phyloP scores from a whole-genome alignment of 2,329 filamentous ascomycete genomes.

The Sporothrix phasma region DNA sequence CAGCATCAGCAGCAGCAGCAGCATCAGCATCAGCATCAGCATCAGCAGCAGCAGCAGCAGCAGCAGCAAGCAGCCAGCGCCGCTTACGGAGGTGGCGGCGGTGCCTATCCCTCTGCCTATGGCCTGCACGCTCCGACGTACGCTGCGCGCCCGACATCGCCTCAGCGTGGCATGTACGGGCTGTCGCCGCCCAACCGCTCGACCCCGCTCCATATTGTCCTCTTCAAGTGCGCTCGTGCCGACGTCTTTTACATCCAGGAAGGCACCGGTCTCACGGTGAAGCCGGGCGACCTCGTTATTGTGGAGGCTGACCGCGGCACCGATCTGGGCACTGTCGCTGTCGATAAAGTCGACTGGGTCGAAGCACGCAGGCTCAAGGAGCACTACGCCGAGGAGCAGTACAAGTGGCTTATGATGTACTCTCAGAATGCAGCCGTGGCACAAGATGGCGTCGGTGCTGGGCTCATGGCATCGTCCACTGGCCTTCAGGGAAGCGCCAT shows the following conservation, averaged over 20 bases:
- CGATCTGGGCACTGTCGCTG: constrained; percentile 85
- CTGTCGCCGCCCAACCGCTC: constrained; percentile 53
- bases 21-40: constrained; percentile 4
- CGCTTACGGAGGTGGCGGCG: constrained; percentile 15
- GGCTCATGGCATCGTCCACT: constrained; percentile 53
- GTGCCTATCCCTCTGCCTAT: constrained; percentile 39
- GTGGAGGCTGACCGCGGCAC: constrained; percentile 95
- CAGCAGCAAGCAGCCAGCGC: constrained; percentile 16
- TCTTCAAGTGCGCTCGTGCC: constrained; percentile 91
- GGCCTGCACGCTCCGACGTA: constrained; percentile 36
- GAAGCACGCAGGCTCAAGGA: constrained; percentile 83
- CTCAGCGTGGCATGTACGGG: constrained; percentile 52
- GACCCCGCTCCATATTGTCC: constrained; percentile 74
- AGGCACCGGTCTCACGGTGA: constrained; percentile 83
- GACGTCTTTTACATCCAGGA: constrained; percentile 97
- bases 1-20: constrained; percentile 10
- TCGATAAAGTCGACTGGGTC: constrained; percentile 79
- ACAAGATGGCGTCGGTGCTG: constrained; percentile 50
- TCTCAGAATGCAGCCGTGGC: constrained; percentile 63
- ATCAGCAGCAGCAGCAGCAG: constrained; percentile 9
- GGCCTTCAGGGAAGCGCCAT: constrained; percentile 60
- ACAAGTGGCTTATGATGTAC: constrained; percentile 99
- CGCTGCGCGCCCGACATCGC: constrained; percentile 45
- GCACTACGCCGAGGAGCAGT: constrained; percentile 88
- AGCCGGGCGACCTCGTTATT: constrained; percentile 87